Percentiles rank a stretch among this genome's conserved stretches.
Evolutionary conservation across 768 basidiomycete genomes (phyloP).

Genomic region (Russula lepida): DNA sequence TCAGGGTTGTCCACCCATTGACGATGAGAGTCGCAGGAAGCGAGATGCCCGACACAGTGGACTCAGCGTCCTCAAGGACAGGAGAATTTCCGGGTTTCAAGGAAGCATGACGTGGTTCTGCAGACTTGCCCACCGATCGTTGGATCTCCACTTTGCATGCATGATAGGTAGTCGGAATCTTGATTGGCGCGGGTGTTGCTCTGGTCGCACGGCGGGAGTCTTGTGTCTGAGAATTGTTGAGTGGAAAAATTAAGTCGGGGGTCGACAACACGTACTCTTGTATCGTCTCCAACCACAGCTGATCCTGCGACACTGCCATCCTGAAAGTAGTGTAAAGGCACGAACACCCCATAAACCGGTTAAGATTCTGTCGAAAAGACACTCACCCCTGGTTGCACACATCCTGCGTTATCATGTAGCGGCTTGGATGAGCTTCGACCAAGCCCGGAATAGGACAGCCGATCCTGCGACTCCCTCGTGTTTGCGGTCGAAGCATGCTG

Average conservation of each 20-base stretch:
- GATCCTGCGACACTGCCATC: background rate
- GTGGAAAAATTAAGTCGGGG: background rate
- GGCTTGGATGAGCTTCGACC: background rate
- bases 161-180: constrained; percentile 7
- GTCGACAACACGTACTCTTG: background rate
- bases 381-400: background rate
- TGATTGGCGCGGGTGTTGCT: constrained; percentile 13
- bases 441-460: background rate
- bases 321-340: background rate
- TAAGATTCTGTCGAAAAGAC: background rate
- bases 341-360: background rate
- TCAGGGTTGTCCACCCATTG: constrained; percentile 1
- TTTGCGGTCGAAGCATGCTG: background rate
- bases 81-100: constrained; percentile 4
- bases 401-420: background rate
- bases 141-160: constrained; percentile 5
- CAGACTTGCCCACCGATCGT: constrained; percentile 3
- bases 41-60: constrained; percentile 15
- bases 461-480: background rate
- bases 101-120: background rate
- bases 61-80: constrained; percentile 8
- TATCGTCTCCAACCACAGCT: background rate
- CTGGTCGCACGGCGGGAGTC: constrained; percentile 2
- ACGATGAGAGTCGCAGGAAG: constrained; percentile 14
- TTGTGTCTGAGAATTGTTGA: background rate